A percentile compares a stretch with the other conserved stretches of the same genome.
These are phyloP conservation scores for Sanguinoderma infundibulare DNA, from an alignment of 1,284 basidiomycete species.

Conservation along the genomic window DNA sequence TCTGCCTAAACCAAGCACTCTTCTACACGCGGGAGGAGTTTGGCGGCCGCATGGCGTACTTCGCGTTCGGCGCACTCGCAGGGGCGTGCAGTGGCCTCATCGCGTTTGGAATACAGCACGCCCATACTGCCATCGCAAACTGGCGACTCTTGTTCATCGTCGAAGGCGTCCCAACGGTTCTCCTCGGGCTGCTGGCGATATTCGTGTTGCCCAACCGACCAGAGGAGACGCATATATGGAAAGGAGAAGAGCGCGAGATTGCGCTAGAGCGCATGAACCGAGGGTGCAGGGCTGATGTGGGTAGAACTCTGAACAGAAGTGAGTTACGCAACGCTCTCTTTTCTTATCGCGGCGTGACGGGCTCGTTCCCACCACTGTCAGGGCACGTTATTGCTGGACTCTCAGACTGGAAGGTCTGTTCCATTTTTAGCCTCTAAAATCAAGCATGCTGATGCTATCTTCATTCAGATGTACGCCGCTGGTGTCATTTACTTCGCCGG, in stretches of 20 bases:
- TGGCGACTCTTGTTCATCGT: slow-evolving; percentile 81
- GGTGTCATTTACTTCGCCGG: slow-evolving; percentile 77
- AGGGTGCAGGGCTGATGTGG: slow-evolving; percentile 66
- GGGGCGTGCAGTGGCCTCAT: slow-evolving; percentile 82
- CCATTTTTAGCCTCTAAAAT: slow-evolving; percentile 24
- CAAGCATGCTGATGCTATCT: background rate
- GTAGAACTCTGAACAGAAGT: slow-evolving; percentile 70
- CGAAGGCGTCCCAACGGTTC: slow-evolving; percentile 72
- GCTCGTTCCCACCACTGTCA: slow-evolving; percentile 28
- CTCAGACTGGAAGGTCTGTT: slow-evolving; percentile 67
- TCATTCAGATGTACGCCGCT: slow-evolving; percentile 57
- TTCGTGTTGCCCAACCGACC: slow-evolving; percentile 79
- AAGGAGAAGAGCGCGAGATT: slow-evolving; percentile 72
- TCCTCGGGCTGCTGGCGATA: slow-evolving; percentile 69
- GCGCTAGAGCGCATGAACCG: slow-evolving; percentile 78
- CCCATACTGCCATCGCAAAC: slow-evolving; percentile 50
- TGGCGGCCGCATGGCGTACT: slow-evolving; percentile 78
- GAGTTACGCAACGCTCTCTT: slow-evolving; percentile 19
- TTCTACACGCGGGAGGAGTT: slow-evolving; percentile 79
- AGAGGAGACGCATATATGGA: slow-evolving; percentile 74
- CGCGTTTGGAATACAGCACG: slow-evolving; percentile 72
- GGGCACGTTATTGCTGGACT: slow-evolving; percentile 71
- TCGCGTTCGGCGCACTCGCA: slow-evolving; percentile 78
- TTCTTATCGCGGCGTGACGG: background rate
- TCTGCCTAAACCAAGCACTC: slow-evolving; percentile 49